Conservation (phyloP, 1,139 yeast genomes). For the Suzukiozyma palmioleophila region DNA sequence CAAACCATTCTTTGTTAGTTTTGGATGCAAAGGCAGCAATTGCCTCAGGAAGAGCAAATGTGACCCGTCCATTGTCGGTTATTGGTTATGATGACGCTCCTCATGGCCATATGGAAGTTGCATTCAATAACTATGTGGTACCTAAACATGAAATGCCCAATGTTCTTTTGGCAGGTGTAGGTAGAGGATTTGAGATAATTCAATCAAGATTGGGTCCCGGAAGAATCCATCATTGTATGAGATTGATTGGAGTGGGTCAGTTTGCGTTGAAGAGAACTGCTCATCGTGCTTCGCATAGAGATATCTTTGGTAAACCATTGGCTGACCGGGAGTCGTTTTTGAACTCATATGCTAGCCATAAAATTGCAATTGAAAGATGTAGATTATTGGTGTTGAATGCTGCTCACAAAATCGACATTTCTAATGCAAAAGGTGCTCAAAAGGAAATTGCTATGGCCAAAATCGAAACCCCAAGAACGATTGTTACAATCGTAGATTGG, state of each 20-base stretch:
- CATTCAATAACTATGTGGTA: slow-evolving; percentile 49
- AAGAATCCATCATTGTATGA: slow-evolving; percentile 72
- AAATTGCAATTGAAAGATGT: slow-evolving; percentile 56
- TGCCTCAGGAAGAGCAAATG: slow-evolving; percentile 47
- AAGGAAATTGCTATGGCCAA: slow-evolving; percentile 66
- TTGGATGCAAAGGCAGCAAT: slow-evolving; percentile 51
- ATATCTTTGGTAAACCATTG: slow-evolving; percentile 56
- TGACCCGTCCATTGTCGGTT: slow-evolving; percentile 53
- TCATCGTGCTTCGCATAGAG: slow-evolving; percentile 51
- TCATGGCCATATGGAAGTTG: slow-evolving; percentile 67
- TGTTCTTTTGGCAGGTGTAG: slow-evolving; percentile 44
- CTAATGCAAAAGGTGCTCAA: slow-evolving; percentile 54
- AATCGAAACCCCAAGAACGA: slow-evolving; percentile 60
- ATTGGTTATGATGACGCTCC: slow-evolving; percentile 73
- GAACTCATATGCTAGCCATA: slow-evolving; percentile 50
- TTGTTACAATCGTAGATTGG: slow-evolving; percentile 55
- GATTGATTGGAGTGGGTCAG: slow-evolving; percentile 64
- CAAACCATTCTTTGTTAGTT: slow-evolving; percentile 58
- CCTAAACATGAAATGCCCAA: slow-evolving; percentile 37
- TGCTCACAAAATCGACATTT: slow-evolving; percentile 57
- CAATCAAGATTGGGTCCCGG: slow-evolving; percentile 74
- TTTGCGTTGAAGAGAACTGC: slow-evolving; percentile 51
- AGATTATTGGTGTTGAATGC: slow-evolving; percentile 60
- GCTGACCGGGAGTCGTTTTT: slow-evolving; percentile 51
- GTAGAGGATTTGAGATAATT: slow-evolving; percentile 64